Conservation (phyloP, 2,329 filamentous ascomycete genomes). For the Trichoderma guizhouense region DNA sequence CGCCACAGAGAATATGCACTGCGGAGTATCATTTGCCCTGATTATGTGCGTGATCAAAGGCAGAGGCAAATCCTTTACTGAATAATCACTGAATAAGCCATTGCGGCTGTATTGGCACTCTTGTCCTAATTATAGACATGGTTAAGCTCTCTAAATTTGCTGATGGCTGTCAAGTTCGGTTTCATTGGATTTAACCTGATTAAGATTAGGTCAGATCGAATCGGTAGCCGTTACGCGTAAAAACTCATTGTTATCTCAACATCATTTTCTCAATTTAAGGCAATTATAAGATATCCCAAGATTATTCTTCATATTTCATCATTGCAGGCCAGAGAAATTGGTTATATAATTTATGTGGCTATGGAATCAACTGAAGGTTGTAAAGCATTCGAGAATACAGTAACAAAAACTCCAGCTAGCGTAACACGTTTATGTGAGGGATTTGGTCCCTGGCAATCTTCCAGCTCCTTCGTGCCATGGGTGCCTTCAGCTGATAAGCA, state of each 20-base stretch:
- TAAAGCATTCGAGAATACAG: background rate
- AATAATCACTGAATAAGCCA: background rate
- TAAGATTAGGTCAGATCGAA: background rate
- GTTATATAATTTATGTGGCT: background rate
- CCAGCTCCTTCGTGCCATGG: background rate
- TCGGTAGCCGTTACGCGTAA: background rate
- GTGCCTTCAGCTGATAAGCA: background rate
- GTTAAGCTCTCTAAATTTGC: background rate
- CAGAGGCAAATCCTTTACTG: background rate
- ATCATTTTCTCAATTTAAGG: background rate
- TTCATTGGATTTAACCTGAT: background rate
- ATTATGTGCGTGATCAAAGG: background rate
- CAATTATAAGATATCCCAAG: background rate
- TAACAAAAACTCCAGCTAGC: background rate
- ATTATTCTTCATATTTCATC: background rate
- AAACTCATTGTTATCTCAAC: background rate
- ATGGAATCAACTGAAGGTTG: background rate
- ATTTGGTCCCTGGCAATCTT: background rate
- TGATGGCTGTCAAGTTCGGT: background rate
- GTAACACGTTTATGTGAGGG: background rate
- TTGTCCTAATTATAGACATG: background rate
- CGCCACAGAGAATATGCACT: background rate
- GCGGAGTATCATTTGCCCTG: background rate
- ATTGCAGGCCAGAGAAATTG: background rate
- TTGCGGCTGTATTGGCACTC: background rate